Conservation (phyloP, 306 rosid species). For the Glycine latifolia region DNA sequence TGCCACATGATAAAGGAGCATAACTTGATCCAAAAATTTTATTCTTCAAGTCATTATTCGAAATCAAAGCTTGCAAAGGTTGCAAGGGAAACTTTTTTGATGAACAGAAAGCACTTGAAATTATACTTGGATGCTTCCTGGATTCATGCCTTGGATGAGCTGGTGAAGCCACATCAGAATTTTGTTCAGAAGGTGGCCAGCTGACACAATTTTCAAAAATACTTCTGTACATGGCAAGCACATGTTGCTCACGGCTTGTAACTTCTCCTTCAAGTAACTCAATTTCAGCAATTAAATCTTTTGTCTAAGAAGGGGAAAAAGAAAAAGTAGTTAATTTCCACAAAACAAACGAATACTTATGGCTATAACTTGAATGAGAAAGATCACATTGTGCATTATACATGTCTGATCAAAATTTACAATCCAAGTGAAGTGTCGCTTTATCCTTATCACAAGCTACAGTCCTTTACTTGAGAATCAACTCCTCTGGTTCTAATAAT, state of each 20-base stretch:
- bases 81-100: constrained; percentile 81
- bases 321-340: constrained; percentile 39
- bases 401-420: constrained; percentile 2
- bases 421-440: neutral
- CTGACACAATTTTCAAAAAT: constrained; percentile 81
- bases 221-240: constrained; percentile 79
- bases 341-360: constrained; percentile 1
- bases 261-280: constrained; percentile 97
- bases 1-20: constrained; percentile 61
- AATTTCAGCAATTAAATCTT: constrained; percentile 84
- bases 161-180: constrained; percentile 77
- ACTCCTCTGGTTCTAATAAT: constrained; percentile 12
- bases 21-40: constrained; percentile 60
- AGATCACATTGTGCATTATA: neutral
- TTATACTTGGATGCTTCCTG: constrained; percentile 92
- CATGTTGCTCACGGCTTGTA: constrained; percentile 84
- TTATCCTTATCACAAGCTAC: neutral
- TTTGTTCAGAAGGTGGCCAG: constrained; percentile 77
- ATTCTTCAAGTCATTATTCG: constrained; percentile 64
- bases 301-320: constrained; percentile 58
- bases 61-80: constrained; percentile 72
- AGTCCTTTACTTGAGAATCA: neutral
- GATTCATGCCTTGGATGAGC: constrained; percentile 75
- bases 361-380: neutral
- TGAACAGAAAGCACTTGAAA: constrained; percentile 93